Percentiles rank a stretch among this genome's conserved stretches.
Evolutionary conservation across 228 moss, liverwort and hornwort genomes (phyloP).

Genomic region (Sphagnum magellanicum): DNA sequence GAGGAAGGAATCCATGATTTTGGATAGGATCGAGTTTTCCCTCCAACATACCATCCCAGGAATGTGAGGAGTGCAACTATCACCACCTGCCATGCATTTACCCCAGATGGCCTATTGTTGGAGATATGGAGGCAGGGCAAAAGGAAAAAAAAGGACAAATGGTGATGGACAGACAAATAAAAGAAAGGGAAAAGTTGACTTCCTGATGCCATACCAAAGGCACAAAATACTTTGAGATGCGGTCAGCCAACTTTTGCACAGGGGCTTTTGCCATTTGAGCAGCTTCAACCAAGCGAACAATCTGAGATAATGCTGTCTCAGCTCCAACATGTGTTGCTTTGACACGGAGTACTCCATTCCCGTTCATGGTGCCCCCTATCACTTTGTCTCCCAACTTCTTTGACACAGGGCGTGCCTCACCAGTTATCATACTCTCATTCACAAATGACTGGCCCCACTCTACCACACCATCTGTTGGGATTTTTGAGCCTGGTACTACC

Average conservation of each 20-base stretch:
- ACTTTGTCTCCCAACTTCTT: constrained; percentile 84
- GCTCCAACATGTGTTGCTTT: constrained; percentile 95
- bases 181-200: not conserved
- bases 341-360: constrained; percentile 77
- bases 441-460: constrained; percentile 89
- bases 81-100: constrained; percentile 55
- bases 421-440: constrained; percentile 98
- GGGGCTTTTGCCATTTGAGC: constrained; percentile 99
- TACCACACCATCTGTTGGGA: constrained; percentile 87
- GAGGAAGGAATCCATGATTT: constrained; percentile 77
- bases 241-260: constrained; percentile 93
- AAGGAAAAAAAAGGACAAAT: not conserved
- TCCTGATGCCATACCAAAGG: constrained; percentile 38
- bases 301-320: constrained; percentile 93
- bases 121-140: too few species aligned
- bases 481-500: constrained; percentile 87
- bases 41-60: constrained; percentile 77
- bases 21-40: constrained; percentile 61
- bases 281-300: constrained; percentile 93
- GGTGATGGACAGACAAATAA: not conserved
- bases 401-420: constrained; percentile 82
- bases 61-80: constrained; percentile 61
- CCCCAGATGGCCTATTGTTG: not conserved
- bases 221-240: constrained; percentile 91
- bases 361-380: constrained; percentile 97